Percentiles rank a stretch among this genome's conserved stretches.
phyloP scores from a whole-genome alignment of 768 basidiomycete species.

The Amanita rimosa region DNA sequence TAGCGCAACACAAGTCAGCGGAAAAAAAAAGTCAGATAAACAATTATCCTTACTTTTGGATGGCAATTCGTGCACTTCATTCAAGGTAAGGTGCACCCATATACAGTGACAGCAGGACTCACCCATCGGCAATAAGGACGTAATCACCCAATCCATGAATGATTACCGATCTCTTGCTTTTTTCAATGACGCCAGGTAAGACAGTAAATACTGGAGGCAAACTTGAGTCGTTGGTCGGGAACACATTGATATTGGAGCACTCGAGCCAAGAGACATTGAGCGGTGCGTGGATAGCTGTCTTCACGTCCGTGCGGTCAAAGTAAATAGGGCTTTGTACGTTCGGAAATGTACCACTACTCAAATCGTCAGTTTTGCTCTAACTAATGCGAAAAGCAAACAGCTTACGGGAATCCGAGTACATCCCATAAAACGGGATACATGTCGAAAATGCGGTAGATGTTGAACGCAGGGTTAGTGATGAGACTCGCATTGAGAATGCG shows the following conservation, averaged over 20 bases:
- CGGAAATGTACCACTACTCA: slow-evolving; percentile 41
- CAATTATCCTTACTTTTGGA: slow-evolving; percentile 42
- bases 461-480: slow-evolving; percentile 60
- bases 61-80: slow-evolving; percentile 42
- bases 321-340: slow-evolving; percentile 54
- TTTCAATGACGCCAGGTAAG: slow-evolving; percentile 67
- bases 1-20: neutral
- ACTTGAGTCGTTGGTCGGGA: slow-evolving; percentile 50
- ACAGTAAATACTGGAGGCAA: slow-evolving; percentile 53
- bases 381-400: neutral
- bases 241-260: slow-evolving; percentile 51
- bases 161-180: slow-evolving; percentile 56
- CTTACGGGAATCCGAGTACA: slow-evolving; percentile 72
- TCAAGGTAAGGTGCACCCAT: neutral
- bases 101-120: slow-evolving; percentile 10
- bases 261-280: slow-evolving; percentile 46
- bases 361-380: neutral
- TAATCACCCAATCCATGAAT: slow-evolving; percentile 68
- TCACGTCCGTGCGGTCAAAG: slow-evolving; percentile 60
- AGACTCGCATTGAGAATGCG: slow-evolving; percentile 52
- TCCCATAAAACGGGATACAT: slow-evolving; percentile 70
- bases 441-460: slow-evolving; percentile 71
- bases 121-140: slow-evolving; percentile 68
- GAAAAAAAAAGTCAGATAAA: neutral
- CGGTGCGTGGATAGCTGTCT: slow-evolving; percentile 63